phyloP scores from a whole-genome alignment of 306 rosid genomes.

The Rosa chinensis region DNA sequence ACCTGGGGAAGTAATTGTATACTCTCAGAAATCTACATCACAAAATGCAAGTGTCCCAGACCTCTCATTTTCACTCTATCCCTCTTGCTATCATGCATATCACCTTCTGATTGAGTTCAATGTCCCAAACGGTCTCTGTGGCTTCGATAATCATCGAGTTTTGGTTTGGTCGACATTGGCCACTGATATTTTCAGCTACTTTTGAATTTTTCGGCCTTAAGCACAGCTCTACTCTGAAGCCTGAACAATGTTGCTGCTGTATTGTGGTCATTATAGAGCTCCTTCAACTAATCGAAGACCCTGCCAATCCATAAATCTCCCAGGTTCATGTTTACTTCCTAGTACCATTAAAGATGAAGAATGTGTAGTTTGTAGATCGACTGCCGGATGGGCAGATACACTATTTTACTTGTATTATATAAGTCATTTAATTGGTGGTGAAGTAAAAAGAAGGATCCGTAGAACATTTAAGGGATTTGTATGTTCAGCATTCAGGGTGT shows the following conservation, averaged over 20 bases:
- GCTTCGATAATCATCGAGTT: constrained; percentile 34
- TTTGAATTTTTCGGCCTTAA: constrained; percentile 38
- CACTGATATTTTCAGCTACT: constrained; percentile 24
- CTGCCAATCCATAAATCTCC: no score
- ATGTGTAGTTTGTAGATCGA: no score
- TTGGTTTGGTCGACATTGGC: constrained; percentile 32
- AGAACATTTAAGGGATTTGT: no score
- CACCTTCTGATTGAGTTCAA: constrained; percentile 38
- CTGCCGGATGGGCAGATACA: no score
- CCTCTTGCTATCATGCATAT: constrained; percentile 31
- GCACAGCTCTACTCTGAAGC: constrained; percentile 22
- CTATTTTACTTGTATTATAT: no score
- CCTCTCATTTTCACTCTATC: constrained; percentile 32
- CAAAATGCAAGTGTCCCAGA: constrained; percentile 33
- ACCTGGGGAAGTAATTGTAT: constrained; percentile 11
- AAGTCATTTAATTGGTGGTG: no score
- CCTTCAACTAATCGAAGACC: no score
- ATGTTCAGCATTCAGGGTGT: no score
- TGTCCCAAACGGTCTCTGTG: constrained; percentile 23
- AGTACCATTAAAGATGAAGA: no score
- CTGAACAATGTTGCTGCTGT: neutral
- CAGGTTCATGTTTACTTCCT: no score
- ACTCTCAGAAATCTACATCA: constrained; percentile 19
- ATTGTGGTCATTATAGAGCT: no score
- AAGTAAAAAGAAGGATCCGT: no score